Base-by-base conservation (phyloP, 768 basidiomycete genomes). In the Xerocomus spinulosus region DNA sequence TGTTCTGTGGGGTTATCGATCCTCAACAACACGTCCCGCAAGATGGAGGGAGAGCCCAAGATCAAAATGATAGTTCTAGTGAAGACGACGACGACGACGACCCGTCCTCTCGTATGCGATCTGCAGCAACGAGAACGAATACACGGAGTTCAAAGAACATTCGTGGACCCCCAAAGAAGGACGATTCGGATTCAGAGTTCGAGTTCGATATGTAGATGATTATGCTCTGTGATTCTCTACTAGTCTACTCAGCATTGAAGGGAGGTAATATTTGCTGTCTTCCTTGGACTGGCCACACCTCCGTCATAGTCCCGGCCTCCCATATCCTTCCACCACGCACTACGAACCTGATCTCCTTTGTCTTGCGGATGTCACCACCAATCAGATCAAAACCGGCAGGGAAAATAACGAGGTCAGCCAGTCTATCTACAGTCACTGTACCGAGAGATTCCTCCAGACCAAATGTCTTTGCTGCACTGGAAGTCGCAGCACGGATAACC, bases 181-280 rank as follows among this genome's bases (percentile, higher is more conserved):
- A 76, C 35, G 80, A 85, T 57, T 87, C 85, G 26, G 92, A 92
- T 63, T 81, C 80, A 26, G 82, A 83, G 44, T 87, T 94, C 62
- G 88, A 91, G 59, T 82, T 84, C 61, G 82, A 83, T 57, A 68
- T 83, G 69, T 83, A 78, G 68, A 48, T 12, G 24, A 21, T 29
- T 26, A 8, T 37, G 13, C 21, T 23, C 3, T 29, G n/a, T 29
- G 6, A 18, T 28, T 41, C 12, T 35, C 43, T 44, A 10, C 4
- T n/a, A 48, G 21, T 50, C 48, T 62, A 74, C 35, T 74, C 71
- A 1, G 66, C 64, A 62, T 86, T 87, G 41, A 85, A 64, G 6
- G 78, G 75, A n/a, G 85, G 82, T 55, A 80, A 69, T 10, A 51
- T 53, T 54, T 78, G 76, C 45, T 69, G 75, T 54, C 73, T 74